phyloP scores from a whole-genome alignment of 441 rosid species.

The Croton setiger region DNA sequence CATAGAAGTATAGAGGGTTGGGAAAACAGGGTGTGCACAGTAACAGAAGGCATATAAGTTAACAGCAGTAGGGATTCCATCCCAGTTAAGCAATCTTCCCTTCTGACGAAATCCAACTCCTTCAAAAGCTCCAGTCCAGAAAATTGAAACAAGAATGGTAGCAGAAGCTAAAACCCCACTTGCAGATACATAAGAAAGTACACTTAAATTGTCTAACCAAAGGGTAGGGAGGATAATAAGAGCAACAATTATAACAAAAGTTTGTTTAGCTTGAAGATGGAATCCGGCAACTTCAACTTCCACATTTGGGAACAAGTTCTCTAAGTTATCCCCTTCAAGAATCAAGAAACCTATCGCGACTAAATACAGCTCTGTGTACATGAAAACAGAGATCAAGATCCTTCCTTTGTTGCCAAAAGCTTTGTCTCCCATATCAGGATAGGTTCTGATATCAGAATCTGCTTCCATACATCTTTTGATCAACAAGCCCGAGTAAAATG shows the following conservation, averaged over 20 bases:
- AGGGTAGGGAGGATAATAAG: slow-evolving; percentile 75
- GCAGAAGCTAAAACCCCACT: slow-evolving; percentile 84
- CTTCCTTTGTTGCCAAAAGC: slow-evolving; percentile 82
- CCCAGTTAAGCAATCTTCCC: slow-evolving; percentile 43
- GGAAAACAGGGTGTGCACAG: slow-evolving; percentile 91
- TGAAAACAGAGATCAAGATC: slow-evolving; percentile 49
- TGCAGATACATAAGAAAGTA: slow-evolving; percentile 83
- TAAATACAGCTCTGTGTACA: slow-evolving; percentile 69
- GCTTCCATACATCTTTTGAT: slow-evolving; percentile 75
- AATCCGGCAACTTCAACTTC: slow-evolving; percentile 45
- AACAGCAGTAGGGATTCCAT: slow-evolving; percentile 65
- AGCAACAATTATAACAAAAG: slow-evolving; percentile 61
- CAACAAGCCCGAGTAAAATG: slow-evolving; percentile 67
- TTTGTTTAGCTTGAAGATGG: slow-evolving; percentile 42
- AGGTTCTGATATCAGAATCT: slow-evolving; percentile 55
- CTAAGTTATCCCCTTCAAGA: slow-evolving; percentile 82
- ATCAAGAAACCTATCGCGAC: slow-evolving; percentile 83
- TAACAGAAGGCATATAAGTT: slow-evolving; percentile 86
- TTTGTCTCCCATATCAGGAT: slow-evolving; percentile 82
- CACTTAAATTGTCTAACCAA: slow-evolving; percentile 69
- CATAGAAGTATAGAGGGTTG: slow-evolving; percentile 79
- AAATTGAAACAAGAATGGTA: slow-evolving; percentile 58
- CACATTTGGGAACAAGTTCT: slow-evolving; percentile 47
- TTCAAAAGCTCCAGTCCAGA: slow-evolving; percentile 62
- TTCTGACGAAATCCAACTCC: slow-evolving; percentile 65